Evolutionary conservation across 306 rosid genomes (phyloP), one percentile per base, ranked within the genome.

Genomic region (Sechiopsis laciniata): DNA sequence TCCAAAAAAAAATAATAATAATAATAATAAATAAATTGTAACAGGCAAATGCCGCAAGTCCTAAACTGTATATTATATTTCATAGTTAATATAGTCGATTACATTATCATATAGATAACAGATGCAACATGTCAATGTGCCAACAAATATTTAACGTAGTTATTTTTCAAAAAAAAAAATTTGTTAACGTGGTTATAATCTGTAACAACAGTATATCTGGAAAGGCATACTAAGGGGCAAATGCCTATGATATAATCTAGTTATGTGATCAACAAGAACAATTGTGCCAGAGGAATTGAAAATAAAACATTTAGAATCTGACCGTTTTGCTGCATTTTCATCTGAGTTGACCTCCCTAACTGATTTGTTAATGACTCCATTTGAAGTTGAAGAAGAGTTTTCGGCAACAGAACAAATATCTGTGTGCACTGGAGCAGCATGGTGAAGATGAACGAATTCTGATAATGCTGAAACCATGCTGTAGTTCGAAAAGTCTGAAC

Each of bases 401-500:
- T 73, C 77, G 24, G 79, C 71, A 76, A 56, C 21, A 52, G 67
- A 37, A 51, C 12, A 75, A 66, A 35, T 60, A 32, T 74, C 73
- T 14, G 45, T 14, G 45, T 69, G 73, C 58, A 19, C 82, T 67
- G 79, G 79, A 19, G 74, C 50, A 62, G 50, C 70, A 37, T 67
- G 78, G 15, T 82, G 81, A 29, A 77, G 78, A 71, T 76, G 56
- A 48, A 77, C 81, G 71, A 72, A 83, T 42, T 80, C 81, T 15
- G 86, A 83, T 71, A 83, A 80, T 55, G 84, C 84, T 16, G 84
- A 80, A 32, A 83, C 82, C 67, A 80, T 74, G 52, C 78, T 78
- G 50, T 75, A 77, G 73, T 83, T 81, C 10, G 79, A 70, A 58
- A 74, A 77, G 32, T 71, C 74, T 16, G 80, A 80, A 65, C 68